Percentiles rank a stretch among this genome's conserved stretches.
Evolutionary conservation across 768 basidiomycete species (phyloP).

Genomic region (Russula abietina): DNA sequence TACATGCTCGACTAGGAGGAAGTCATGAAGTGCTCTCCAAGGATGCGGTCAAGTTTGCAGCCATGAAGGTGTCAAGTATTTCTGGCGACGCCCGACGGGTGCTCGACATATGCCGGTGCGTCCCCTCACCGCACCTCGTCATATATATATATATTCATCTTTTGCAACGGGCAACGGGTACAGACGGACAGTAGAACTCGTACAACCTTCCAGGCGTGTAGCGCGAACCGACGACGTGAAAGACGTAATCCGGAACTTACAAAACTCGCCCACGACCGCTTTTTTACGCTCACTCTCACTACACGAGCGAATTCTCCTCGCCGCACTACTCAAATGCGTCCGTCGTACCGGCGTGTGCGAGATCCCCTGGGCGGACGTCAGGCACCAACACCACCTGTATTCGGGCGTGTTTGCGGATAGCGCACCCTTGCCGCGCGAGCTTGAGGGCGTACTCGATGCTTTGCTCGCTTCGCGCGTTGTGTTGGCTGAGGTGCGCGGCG

Average conservation of each 20-base stretch:
- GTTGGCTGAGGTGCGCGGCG: conserved; percentile 59
- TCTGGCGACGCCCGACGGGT: conserved; percentile 93
- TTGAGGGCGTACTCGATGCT: conserved; percentile 65
- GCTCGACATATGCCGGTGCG: conserved; percentile 84
- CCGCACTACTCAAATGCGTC: conserved; percentile 74
- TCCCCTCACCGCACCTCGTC: conserved; percentile 3
- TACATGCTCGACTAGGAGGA: conserved; percentile 66
- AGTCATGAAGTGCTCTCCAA: conserved; percentile 48
- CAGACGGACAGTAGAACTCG: conserved; percentile 81
- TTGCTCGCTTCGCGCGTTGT: conserved; percentile 73
- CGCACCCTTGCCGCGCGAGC: conserved; percentile 55
- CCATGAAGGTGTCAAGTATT: conserved; percentile 70
- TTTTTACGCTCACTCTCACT: conserved; percentile 78
- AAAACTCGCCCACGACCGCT: conserved; percentile 83
- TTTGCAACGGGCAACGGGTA: too few relatives aligned
- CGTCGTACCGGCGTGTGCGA: conserved; percentile 82
- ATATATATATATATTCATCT: too few relatives aligned
- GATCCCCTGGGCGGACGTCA: conserved; percentile 78
- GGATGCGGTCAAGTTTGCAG: conserved; percentile 81
- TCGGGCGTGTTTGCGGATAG: conserved; percentile 54
- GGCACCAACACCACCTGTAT: conserved; percentile 70
- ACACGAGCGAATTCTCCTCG: conserved; percentile 85
- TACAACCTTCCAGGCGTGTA: conserved; percentile 42
- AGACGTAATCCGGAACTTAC: conserved; percentile 77
- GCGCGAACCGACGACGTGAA: conserved; percentile 69